Percentiles rank a stretch among this genome's conserved stretches.
Conservation (phyloP, 331 rosid species). For the Malus hybrid region DNA sequence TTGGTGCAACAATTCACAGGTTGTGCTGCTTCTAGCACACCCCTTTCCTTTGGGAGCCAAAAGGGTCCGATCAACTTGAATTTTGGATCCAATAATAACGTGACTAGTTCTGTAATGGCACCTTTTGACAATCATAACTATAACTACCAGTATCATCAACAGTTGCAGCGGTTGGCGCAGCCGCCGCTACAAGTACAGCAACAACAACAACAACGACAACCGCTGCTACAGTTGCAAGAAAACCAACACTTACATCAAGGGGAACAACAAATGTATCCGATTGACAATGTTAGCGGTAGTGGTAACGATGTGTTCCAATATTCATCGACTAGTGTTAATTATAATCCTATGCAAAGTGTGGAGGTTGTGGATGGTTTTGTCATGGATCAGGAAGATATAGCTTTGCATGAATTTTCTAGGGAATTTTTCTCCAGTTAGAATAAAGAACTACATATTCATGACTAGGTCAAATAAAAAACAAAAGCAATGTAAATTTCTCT, state of each 20-base stretch:
- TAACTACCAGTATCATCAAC: slow-evolving; percentile 11
- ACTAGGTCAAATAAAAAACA: neutral
- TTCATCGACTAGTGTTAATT: neutral
- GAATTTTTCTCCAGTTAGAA: neutral
- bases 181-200: slow-evolving; percentile 20
- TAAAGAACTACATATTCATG: neutral
- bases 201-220: slow-evolving; percentile 11
- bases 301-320: slow-evolving; percentile 1
- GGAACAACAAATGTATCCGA: slow-evolving; percentile 25
- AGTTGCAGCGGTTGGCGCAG: slow-evolving; percentile 12
- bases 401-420: neutral
- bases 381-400: slow-evolving; percentile 7
- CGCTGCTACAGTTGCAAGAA: slow-evolving; percentile 9
- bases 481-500: neutral
- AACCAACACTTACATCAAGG: neutral
- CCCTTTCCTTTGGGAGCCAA: slow-evolving; percentile 38
- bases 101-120: neutral
- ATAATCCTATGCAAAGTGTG: neutral
- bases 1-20: slow-evolving; percentile 82
- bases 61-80: slow-evolving; percentile 78
- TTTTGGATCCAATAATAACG: slow-evolving; percentile 28
- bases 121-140: slow-evolving; percentile 2
- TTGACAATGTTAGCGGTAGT: slow-evolving; percentile 8
- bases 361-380: neutral
- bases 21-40: slow-evolving; percentile 23